phyloP scores from a whole-genome alignment of 768 basidiomycete species.

The Lentinula raphanica region DNA sequence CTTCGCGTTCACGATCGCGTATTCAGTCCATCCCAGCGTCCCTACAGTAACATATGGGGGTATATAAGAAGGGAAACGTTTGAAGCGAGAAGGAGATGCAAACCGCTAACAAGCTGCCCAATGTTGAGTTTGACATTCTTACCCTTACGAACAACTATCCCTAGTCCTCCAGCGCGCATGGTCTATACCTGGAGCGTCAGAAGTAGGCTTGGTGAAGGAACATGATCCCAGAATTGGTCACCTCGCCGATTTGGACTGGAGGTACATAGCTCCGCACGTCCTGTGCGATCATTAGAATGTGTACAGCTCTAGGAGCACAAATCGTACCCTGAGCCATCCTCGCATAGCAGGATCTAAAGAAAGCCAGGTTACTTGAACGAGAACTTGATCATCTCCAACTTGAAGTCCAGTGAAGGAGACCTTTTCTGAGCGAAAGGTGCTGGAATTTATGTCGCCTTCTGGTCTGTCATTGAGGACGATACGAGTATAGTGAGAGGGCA shows the following conservation, averaged over 20 bases:
- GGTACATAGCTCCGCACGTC: constrained; percentile 67
- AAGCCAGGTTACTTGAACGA: constrained; percentile 77
- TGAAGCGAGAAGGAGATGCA: constrained; percentile 14
- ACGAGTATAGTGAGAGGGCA: constrained; percentile 42
- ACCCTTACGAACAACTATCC: constrained; percentile 57
- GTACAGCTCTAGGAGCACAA: not conserved
- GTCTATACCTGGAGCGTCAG: constrained; percentile 38
- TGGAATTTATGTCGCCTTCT: constrained; percentile 55
- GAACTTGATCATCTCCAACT: constrained; percentile 46
- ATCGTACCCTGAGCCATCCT: constrained; percentile 50
- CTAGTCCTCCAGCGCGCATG: constrained; percentile 71
- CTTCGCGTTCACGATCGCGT: constrained; percentile 54
- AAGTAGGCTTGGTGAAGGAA: constrained; percentile 20
- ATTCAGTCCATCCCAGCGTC: constrained; percentile 71
- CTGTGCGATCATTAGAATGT: constrained; percentile 11
- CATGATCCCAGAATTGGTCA: constrained; percentile 15
- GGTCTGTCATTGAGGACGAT: constrained; percentile 80
- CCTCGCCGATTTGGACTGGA: constrained; percentile 68
- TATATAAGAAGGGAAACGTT: not conserved
- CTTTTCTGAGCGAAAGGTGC: constrained; percentile 66
- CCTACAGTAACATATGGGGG: not conserved
- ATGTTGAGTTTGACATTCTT: constrained; percentile 46
- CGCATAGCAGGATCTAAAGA: constrained; percentile 89
- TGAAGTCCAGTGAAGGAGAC: constrained; percentile 46
- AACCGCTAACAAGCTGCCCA: constrained; percentile 76